Base-by-base conservation (phyloP, 1,139 yeast genomes). In the Candida labiduridarum region DNA sequence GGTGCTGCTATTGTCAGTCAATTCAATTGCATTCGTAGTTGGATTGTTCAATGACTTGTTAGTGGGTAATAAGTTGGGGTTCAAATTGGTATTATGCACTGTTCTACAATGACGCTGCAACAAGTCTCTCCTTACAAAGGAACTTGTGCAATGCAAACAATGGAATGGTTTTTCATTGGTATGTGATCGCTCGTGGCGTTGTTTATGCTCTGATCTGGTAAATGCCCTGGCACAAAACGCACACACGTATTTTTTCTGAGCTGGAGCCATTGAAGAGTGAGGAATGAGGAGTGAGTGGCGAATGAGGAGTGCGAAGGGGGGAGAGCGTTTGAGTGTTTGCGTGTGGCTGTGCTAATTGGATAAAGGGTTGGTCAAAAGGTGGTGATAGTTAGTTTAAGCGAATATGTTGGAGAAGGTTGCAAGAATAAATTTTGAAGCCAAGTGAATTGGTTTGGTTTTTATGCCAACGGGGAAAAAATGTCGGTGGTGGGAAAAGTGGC, bases 151-250 rank as follows among this genome's bases (percentile, higher is more conserved):
- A 46, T 83, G 79, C 40, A 81, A 73, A 59, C 96, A 88, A 56
- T 84, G 87, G 68, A 86, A 88, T 0, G 95, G 95, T 56, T 89
- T 85, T 58, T 87, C 91, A 60, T 88, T 88, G 19, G 94, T 87
- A 62, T 89, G 96, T 2, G 92, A 85, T 35, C 95, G 71, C 63
- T 89, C 96, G 62, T 89, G 96, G 46, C 96, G 80, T 50, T 87
- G 83, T 61, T 87, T 83, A 65, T 89, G 96, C 62, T 89, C 96
- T 22, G 89, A 83, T 45, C 96, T 72, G 8, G 92, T 84, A 63
- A 89, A 89, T 0, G 91, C 88, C 59, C 91, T 74, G 40, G 91
- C 89, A 61, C 96, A 89, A 63, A 83, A 88, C 22, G 88, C 84
- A 68, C 96, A 89, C 35, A 85, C 80, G 65, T 87, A 88, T 61